These are phyloP conservation scores for Penicillium sp. DNA, from an alignment of 2,329 filamentous ascomycete genomes.

Conservation along the genomic window DNA sequence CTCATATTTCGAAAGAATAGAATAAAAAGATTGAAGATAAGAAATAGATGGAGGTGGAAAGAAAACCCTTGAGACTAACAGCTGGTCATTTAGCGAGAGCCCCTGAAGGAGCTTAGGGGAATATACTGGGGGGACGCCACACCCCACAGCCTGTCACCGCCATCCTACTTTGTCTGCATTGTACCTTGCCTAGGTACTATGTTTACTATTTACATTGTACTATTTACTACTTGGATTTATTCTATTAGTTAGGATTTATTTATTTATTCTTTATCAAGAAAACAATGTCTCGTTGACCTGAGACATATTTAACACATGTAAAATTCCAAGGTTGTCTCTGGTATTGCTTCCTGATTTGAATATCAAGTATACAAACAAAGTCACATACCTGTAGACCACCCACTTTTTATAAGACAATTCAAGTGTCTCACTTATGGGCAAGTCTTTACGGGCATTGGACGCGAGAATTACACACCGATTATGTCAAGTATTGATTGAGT, in stretches of 20 bases:
- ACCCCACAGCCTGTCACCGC: constrained; percentile 23
- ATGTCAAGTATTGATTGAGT: constrained; percentile 22
- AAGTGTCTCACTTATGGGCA: neutral
- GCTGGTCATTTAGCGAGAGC: constrained; percentile 24
- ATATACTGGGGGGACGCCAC: constrained; percentile 20
- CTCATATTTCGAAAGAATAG: constrained; percentile 20
- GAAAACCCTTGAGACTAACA: constrained; percentile 17
- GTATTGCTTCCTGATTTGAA: neutral
- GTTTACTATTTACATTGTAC: neutral
- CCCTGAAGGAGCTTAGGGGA: constrained; percentile 23
- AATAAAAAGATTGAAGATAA: constrained; percentile 12
- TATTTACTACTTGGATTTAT: neutral
- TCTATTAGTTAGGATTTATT: neutral
- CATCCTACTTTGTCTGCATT: constrained; percentile 9
- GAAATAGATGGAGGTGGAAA: constrained; percentile 6
- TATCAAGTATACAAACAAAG: neutral
- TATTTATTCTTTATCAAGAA: neutral
- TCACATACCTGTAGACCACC: neutral
- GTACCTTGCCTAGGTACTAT: neutral
- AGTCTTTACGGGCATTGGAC: neutral
- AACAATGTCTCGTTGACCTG: neutral
- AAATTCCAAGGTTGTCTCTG: neutral
- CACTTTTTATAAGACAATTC: neutral
- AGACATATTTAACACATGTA: neutral
- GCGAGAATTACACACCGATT: constrained; percentile 17